Evolutionary conservation across 1,139 yeast genomes (phyloP), one percentile per base, ranked within the genome.

Genomic region (Geotrichum cucujoidarum): DNA sequence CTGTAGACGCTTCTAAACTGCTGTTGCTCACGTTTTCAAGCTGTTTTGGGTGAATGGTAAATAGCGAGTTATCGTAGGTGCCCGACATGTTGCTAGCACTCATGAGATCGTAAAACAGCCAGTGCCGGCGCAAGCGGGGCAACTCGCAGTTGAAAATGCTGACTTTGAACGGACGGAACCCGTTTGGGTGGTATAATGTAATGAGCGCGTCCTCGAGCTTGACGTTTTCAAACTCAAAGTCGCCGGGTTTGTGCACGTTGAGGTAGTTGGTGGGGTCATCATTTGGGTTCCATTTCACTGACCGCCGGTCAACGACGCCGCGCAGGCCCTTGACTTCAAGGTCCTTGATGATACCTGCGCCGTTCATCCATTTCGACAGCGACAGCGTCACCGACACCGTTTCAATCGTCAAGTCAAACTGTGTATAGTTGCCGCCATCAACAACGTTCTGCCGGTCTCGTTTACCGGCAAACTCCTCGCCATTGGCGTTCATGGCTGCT

Each of bases 351-450:
- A 92, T 83, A 0, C 98, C 98, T 44, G 78, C 76, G 0, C 97
- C 97, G 57, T 85, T 84, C 53, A 94, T 72, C 95, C 97, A 92
- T 60, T 88, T 86, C 48, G 78, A 73, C 55, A 92, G 78, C 7
- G 95, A 85, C 18, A 92, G 70, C 0, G 95, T 81, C 1, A 92
- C 78, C 48, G 83, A 83, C 6, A 90, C 83, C 53, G 85, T 87
- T 54, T 90, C 96, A 21, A 92, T 83, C 0, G 95, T 87, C 33
- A 92, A 66, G 65, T 92, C 98, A 64, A 84, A 92, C 61, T 92
- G 98, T 0, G 98, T 90, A 63, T 90, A 92, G 64, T 92, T 92
- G 0, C 97, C 97, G 61, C 88, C 95, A 58, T 90, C 95, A 34
- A 67, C 74, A 10, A 66, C 71, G 21, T 70, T 63, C 13, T 57